These are phyloP conservation scores for Primulina eburnea DNA, from an alignment of 257 asterid genomes.

Conservation along the genomic window DNA sequence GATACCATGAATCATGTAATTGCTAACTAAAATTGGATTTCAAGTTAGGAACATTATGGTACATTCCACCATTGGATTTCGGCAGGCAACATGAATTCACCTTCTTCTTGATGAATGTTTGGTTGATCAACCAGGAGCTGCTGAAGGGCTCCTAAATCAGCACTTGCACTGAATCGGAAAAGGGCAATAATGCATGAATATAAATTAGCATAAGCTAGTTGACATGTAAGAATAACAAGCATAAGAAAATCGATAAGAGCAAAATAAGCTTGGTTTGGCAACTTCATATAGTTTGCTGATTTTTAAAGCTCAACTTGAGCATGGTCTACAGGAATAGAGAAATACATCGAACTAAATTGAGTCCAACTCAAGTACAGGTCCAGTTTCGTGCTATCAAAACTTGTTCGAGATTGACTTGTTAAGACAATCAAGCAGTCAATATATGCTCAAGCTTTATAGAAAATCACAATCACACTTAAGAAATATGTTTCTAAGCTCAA, in stretches of 20 bases:
- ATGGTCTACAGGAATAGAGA: neutral
- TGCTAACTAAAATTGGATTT: neutral
- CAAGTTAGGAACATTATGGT: neutral
- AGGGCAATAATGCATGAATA: neutral
- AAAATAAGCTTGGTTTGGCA: neutral
- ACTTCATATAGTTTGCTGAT: neutral
- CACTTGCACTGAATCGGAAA: slow-evolving; percentile 45
- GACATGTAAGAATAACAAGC: neutral
- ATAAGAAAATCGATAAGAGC: neutral
- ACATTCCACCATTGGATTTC: neutral
- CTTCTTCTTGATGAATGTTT: slow-evolving; percentile 76
- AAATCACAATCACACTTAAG: no score
- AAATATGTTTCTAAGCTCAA: neutral
- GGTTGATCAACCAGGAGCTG: slow-evolving; percentile 81
- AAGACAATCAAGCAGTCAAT: neutral
- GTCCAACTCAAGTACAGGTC: neutral
- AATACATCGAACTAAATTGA: no score
- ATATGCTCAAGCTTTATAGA: no score
- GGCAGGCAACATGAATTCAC: slow-evolving; percentile 27
- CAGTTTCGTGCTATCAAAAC: neutral
- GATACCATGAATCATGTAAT: neutral
- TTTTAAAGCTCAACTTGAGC: neutral
- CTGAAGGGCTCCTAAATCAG: slow-evolving; percentile 56
- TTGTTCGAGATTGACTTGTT: neutral
- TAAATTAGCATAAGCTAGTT: neutral